Conservation (phyloP, 768 basidiomycete species). For the Astraeus odoratus region DNA sequence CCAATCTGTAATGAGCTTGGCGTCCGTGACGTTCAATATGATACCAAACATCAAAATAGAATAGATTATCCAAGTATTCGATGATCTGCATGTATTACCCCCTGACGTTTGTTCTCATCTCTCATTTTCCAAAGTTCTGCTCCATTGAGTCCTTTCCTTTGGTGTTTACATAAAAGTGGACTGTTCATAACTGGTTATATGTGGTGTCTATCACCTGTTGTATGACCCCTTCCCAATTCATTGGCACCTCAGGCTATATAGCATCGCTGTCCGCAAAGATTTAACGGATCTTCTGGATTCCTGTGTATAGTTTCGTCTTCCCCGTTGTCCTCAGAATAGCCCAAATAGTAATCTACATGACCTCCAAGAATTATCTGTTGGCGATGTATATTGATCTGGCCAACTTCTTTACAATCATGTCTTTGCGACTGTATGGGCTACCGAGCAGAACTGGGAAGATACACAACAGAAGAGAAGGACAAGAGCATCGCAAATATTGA, state of each 20-base stretch:
- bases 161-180: constrained; percentile 5
- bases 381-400: constrained; percentile 8
- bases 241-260: not conserved
- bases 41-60: constrained; percentile 11
- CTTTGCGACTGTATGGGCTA: constrained; percentile 21
- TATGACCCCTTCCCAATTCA: too few species aligned
- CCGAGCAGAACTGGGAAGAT: constrained; percentile 1
- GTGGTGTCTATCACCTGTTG: not conserved
- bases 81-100: constrained; percentile 11
- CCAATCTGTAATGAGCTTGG: not conserved
- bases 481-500: not conserved
- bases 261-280: constrained; percentile 9
- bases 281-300: constrained; percentile 21
- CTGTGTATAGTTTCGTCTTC: constrained; percentile 24
- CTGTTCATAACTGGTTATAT: not conserved
- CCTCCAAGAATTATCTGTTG: constrained; percentile 1
- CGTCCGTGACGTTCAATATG: constrained; percentile 4
- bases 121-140: constrained; percentile 5
- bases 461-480: not conserved
- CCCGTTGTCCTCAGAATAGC: constrained; percentile 20
- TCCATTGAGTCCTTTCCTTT: constrained; percentile 17
- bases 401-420: constrained; percentile 22
- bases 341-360: constrained; percentile 12
- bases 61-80: constrained; percentile 16
- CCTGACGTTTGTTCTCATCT: not conserved